Base-by-base conservation (phyloP, 371 early-diverging fungal species). In the Gilbertella persicaria region DNA sequence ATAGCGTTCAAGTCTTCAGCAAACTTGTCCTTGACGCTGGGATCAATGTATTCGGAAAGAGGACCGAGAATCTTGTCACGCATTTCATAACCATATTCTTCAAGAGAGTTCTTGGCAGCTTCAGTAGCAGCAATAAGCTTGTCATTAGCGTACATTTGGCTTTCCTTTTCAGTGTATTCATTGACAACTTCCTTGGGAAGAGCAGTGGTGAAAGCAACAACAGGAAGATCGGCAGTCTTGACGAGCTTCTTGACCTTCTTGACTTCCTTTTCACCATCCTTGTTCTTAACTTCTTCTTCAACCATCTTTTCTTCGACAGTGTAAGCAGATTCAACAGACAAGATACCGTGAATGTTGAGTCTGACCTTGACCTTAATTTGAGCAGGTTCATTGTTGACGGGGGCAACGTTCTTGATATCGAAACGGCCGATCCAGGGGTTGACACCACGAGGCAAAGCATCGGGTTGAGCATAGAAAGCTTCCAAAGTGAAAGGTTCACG, bases 71-170 rank as follows among this genome's bases (percentile, higher is more conserved):
- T 71, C 89, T 96, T 94, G 72, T 80, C 79, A 55, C 98, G 93
- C 58, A 88, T 90, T n/a, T 96, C 94, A 75, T 98, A 98, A 50
- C 97, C 93, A 75, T 95, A 98, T 78, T 97, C 97, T 75, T 98
- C 98, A 49, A 98, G 86, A 25, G 91, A 83, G 82, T 98, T 98
- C 79, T 92, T 90, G 71, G 86, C 85, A 56, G 91, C 86, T 73
- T 96, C 97, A 13, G 97, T 96, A 61, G 95, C 96, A 42, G 86
- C 80, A 33, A 98, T 93, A 58, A 96, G 85, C 63, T 87, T 85
- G 72, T 98, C 97, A 23, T 85, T 67, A 16, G 88, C 66, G 45
- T 75, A 69, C 97, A 98, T 97, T 62, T 89, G 85, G 64, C 76
- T 80, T 81, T 98, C 98, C 62, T 70, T 64, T 65, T 91, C 91